These are phyloP conservation scores for Lolium perenne DNA, from an alignment of 176 grass and related monocot species.

Conservation along the genomic window DNA sequence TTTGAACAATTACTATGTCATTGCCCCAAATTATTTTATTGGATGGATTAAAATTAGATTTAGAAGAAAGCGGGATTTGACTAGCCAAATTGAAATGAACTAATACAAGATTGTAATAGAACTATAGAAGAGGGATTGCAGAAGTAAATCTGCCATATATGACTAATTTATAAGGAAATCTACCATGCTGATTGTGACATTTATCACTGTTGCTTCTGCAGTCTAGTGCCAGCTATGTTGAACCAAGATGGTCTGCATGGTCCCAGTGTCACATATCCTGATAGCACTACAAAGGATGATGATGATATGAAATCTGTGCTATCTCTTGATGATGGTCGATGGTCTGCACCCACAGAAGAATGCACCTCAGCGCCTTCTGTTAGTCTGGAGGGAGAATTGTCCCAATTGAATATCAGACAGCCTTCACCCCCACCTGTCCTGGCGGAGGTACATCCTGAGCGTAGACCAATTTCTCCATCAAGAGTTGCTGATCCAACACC, in stretches of 20 bases:
- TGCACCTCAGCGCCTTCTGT: slow-evolving; percentile 42
- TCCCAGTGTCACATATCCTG: slow-evolving; percentile 39
- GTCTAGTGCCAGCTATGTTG: slow-evolving; percentile 59
- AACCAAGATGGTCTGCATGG: slow-evolving; percentile 66
- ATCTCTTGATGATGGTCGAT: slow-evolving; percentile 97
- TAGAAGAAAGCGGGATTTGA: slow-evolving; percentile 3
- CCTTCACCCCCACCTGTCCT: slow-evolving; percentile 90
- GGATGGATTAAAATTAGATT: neutral
- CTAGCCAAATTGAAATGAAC: neutral
- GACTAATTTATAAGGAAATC: slow-evolving; percentile 35
- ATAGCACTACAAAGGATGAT: slow-evolving; percentile 50
- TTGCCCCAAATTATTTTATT: slow-evolving; percentile 12
- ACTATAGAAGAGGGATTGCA: neutral
- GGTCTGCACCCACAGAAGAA: slow-evolving; percentile 68
- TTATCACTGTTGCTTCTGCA: slow-evolving; percentile 39
- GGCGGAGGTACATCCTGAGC: slow-evolving; percentile 72
- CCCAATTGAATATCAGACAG: slow-evolving; percentile 76
- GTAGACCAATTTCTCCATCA: slow-evolving; percentile 74
- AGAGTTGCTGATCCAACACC: slow-evolving; percentile 91
- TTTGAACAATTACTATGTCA: slow-evolving; percentile 1
- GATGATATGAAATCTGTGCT: slow-evolving; percentile 92
- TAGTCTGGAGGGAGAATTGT: slow-evolving; percentile 69
- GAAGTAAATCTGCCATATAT: neutral
- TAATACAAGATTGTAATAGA: slow-evolving; percentile 21
- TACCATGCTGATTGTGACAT: slow-evolving; percentile 27